Base-by-base conservation (phyloP, 805 yeast species). In the Yamadazyma phyllophila region DNA sequence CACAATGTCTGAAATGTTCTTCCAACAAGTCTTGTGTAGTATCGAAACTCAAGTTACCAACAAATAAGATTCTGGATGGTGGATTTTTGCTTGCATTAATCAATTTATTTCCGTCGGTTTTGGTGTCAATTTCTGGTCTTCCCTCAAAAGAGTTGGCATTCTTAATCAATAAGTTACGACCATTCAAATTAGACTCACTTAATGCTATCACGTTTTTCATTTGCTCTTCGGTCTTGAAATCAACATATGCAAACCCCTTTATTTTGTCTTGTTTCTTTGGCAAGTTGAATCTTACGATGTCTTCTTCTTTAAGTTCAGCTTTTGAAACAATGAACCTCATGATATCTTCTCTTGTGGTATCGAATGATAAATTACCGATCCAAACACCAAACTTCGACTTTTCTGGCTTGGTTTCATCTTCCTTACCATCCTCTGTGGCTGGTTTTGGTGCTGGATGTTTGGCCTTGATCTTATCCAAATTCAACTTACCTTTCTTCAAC, bases 311-410 rank as follows among this genome's bases (percentile, higher is more conserved):
- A 8, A 62, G 56, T 12, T 67, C 58, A 0, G 92, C 78, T 59
- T 84, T 87, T 8, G 78, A 75, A 1, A 75, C 67, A 7, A 94
- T 65, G 52, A 85, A 89, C 44, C 82, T 74, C 11, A 70, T 69
- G 29, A 94, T 59, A 51, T 90, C 95, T 30, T 85, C 92, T 55
- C 77, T 81, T 0, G 83, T 74, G 4, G 97, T 88, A 43, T 88
- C 94, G 58, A 85, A 94, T 0, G 96, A 76, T 51, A 94, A 67
- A 62, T 94, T 94, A 36, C 99, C 99, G 39, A 94, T 79, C 99
- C 99, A 94, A 30, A 90, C 94, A 37, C 95, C 95, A 56, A 68
- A 78, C 44, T 76, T 79, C 4, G 83, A 76, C 58, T 73, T 73
- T 42, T 69, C 70, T 2, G 63, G 47, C 37, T 61, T 60, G 24